Evolutionary conservation across 2,329 filamentous ascomycete genomes (phyloP).

Genomic region (Botrytis deweyae): DNA sequence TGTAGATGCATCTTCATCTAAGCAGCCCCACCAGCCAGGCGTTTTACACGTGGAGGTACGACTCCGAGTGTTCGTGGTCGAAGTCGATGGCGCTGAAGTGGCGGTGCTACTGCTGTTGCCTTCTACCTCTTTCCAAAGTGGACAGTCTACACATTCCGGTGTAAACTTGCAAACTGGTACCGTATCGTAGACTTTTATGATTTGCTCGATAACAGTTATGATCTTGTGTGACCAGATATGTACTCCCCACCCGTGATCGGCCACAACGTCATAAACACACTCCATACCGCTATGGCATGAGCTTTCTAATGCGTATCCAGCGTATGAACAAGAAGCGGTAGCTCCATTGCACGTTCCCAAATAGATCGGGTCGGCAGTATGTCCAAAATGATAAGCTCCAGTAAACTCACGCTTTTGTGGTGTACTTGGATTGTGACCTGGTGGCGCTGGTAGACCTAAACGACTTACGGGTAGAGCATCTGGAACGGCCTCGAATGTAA

Average conservation of each 20-base stretch:
- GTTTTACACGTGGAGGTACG: conserved; percentile 86
- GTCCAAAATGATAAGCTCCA: conserved; percentile 85
- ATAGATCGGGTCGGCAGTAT: conserved; percentile 92
- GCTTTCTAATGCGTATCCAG: conserved; percentile 89
- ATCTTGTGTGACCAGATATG: conserved; percentile 92
- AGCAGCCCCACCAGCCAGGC: conserved; percentile 71
- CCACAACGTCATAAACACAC: conserved; percentile 90
- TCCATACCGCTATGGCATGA: conserved; percentile 86
- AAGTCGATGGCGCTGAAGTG: conserved; percentile 49
- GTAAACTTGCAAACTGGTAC: conserved; percentile 77
- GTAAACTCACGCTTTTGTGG: conserved; percentile 72
- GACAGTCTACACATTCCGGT: conserved; percentile 83
- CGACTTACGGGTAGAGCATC: conserved; percentile 84
- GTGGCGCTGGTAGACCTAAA: conserved; percentile 81
- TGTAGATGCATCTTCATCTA: conserved; percentile 45
- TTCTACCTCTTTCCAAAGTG: conserved; percentile 76
- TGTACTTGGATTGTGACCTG: conserved; percentile 67
- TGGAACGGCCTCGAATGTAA: conserved; percentile 91
- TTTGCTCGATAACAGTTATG: conserved; percentile 79
- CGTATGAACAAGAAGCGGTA: conserved; percentile 85
- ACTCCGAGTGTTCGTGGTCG: conserved; percentile 60
- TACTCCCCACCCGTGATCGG: conserved; percentile 87
- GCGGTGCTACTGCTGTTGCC: conserved; percentile 78
- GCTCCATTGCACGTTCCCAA: conserved; percentile 92
- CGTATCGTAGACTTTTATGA: conserved; percentile 77